These are phyloP conservation scores for Phanerochaete carnosa DNA, from an alignment of 768 basidiomycete species.

Conservation along the genomic window DNA sequence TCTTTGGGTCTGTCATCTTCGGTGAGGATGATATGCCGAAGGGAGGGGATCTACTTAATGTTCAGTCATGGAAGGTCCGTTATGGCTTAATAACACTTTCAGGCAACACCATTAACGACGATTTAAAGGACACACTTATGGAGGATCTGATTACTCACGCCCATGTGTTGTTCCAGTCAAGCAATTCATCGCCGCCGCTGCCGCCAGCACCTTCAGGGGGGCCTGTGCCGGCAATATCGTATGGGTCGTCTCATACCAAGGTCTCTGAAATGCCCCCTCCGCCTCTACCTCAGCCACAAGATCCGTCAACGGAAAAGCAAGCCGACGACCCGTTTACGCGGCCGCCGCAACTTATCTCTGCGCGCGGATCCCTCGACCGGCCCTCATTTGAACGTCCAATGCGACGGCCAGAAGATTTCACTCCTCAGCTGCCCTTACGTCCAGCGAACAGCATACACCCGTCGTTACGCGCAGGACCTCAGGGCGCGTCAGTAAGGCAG, in stretches of 20 bases:
- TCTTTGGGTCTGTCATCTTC: slow-evolving; percentile 86
- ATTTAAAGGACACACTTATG: slow-evolving; percentile 65
- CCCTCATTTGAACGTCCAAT: neutral
- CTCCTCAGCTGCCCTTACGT: slow-evolving; percentile 64
- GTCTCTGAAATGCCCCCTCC: slow-evolving; percentile 43
- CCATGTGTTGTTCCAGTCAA: slow-evolving; percentile 58
- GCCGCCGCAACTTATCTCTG: slow-evolving; percentile 2
- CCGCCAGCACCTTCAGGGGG: slow-evolving; percentile 72
- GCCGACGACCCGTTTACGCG: slow-evolving; percentile 13
- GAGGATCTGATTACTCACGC: slow-evolving; percentile 81
- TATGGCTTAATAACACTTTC: neutral
- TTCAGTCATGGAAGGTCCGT: slow-evolving; percentile 72
- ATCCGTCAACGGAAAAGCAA: neutral
- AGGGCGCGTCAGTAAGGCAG: slow-evolving; percentile 45
- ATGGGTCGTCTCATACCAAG: slow-evolving; percentile 72
- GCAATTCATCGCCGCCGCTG: slow-evolving; percentile 56
- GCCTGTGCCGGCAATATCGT: slow-evolving; percentile 49
- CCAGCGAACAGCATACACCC: slow-evolving; percentile 79
- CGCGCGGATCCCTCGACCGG: neutral
- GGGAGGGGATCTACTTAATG: slow-evolving; percentile 67
- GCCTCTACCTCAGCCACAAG: neutral
- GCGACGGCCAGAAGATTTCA: slow-evolving; percentile 57
- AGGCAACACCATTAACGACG: neutral
- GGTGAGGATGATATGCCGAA: slow-evolving; percentile 90
- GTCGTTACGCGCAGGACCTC: slow-evolving; percentile 49